phyloP scores from a whole-genome alignment of 2,329 filamentous ascomycete species.

The Diaporthe sp. region DNA sequence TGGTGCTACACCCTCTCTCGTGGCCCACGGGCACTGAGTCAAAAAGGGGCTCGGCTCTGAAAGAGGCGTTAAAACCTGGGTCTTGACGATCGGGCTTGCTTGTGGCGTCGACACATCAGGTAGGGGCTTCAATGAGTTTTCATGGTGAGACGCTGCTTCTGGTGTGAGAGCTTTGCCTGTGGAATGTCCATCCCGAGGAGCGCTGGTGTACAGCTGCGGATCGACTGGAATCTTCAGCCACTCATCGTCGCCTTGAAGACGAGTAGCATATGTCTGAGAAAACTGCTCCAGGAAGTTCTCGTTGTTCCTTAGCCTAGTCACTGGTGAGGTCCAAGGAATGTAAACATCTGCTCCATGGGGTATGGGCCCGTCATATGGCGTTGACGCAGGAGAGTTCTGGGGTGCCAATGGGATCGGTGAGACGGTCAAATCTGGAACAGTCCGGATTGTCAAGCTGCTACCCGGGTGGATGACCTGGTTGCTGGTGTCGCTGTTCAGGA shows the following conservation, averaged over 20 bases:
- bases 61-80: constrained; percentile 39
- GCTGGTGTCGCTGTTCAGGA: background rate
- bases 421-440: constrained; percentile 36
- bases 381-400: constrained; percentile 28
- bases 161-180: constrained; percentile 27
- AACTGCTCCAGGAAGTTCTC: constrained; percentile 47
- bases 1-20: constrained; percentile 25
- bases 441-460: constrained; percentile 36
- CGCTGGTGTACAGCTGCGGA: constrained; percentile 39
- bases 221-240: constrained; percentile 42
- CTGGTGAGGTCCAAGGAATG: constrained; percentile 45
- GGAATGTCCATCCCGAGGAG: background rate
- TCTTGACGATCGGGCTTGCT: constrained; percentile 36
- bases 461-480: constrained; percentile 4
- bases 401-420: constrained; percentile 34
- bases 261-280: constrained; percentile 43
- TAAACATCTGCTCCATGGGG: constrained; percentile 35
- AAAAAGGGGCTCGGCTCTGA: constrained; percentile 37
- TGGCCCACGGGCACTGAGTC: constrained; percentile 17
- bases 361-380: constrained; percentile 6
- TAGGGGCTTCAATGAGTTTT: constrained; percentile 16
- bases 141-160: constrained; percentile 15
- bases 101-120: constrained; percentile 36
- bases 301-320: constrained; percentile 44
- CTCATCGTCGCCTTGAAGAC: constrained; percentile 33